Evolutionary conservation across 2,329 filamentous ascomycete species (phyloP).

Genomic region (Trichoderma atroviride): DNA sequence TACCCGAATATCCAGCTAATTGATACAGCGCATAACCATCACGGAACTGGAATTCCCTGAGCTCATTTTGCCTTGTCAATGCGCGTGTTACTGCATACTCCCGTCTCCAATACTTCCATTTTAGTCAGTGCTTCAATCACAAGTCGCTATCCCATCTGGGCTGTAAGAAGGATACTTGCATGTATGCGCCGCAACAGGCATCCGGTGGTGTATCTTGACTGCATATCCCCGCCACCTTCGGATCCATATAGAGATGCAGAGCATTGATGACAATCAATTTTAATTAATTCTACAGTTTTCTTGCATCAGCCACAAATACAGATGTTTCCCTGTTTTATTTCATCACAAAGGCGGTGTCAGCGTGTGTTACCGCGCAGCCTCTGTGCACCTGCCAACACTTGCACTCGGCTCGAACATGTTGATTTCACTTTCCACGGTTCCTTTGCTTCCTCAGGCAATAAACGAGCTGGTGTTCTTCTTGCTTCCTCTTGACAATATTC

Average conservation of each 20-base stretch:
- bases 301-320: not conserved
- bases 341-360: not conserved
- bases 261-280: not conserved
- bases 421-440: too few relatives aligned
- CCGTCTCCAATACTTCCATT: not conserved
- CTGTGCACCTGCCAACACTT: conserved; percentile 12
- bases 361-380: not conserved
- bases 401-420: not conserved
- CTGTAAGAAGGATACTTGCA: not conserved
- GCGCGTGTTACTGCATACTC: not conserved
- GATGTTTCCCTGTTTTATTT: not conserved
- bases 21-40: not conserved
- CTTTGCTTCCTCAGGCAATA: not conserved
- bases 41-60: not conserved
- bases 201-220: not conserved
- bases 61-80: not conserved
- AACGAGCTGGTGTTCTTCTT: not conserved
- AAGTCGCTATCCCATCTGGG: not conserved
- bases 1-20: not conserved
- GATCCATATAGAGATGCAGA: not conserved
- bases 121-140: not conserved
- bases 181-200: not conserved
- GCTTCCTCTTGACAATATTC: not conserved
- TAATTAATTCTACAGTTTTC: not conserved
- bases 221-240: not conserved